phyloP scores from a whole-genome alignment of 768 basidiomycete species.

The Podaxis carcinomalis region DNA sequence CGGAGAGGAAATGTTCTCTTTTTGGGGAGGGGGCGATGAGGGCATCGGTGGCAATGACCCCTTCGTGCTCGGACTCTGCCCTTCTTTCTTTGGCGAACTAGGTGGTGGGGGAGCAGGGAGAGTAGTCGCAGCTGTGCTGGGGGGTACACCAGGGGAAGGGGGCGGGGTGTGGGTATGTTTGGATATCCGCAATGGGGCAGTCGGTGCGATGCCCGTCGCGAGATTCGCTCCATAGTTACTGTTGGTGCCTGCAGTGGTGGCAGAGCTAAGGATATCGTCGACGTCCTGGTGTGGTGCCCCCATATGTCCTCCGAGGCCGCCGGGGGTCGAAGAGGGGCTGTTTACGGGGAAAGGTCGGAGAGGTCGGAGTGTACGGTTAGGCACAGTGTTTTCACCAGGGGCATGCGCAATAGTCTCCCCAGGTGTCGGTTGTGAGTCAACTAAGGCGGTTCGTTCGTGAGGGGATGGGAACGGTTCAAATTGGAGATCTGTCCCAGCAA shows the following conservation, averaged over 20 bases:
- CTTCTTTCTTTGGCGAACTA: not conserved
- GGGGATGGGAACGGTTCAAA: not conserved
- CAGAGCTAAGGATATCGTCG: not conserved
- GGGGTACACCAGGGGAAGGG: not conserved
- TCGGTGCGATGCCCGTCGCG: not conserved
- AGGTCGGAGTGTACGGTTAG: not conserved
- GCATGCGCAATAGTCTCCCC: not conserved
- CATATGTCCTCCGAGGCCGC: not conserved
- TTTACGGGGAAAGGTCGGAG: not conserved
- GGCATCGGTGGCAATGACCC: not conserved
- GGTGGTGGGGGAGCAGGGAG: not conserved
- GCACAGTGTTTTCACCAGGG: not conserved
- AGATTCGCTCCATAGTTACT: not conserved
- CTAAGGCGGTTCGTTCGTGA: not conserved
- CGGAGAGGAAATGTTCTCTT: not conserved
- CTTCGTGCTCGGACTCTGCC: not conserved
- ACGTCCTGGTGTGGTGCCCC: not conserved
- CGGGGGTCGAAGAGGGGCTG: not conserved
- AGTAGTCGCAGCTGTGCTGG: not conserved
- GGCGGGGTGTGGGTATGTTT: not conserved
- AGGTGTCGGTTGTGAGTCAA: not conserved
- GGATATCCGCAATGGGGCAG: not conserved
- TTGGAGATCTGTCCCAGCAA: slow-evolving; percentile 1
- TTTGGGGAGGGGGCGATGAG: not conserved
- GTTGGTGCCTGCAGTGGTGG: not conserved